Evolutionary conservation across 805 yeast species (phyloP).

Genomic region (Limtongozyma cylindracea): DNA sequence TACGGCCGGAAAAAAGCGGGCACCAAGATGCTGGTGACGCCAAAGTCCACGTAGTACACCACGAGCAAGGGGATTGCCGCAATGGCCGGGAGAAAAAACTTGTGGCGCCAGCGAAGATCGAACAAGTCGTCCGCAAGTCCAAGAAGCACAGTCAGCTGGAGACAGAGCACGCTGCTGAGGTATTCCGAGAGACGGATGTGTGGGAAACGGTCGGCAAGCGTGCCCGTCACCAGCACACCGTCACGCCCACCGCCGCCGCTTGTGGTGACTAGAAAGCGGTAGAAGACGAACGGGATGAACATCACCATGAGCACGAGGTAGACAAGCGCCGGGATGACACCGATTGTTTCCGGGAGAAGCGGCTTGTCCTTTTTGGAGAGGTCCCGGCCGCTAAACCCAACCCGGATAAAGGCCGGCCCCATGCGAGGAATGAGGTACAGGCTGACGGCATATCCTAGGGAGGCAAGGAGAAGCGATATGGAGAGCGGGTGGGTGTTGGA

Average conservation of each 20-base stretch:
- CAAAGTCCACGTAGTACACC: constrained; percentile 84
- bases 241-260: too few relatives aligned
- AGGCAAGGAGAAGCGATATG: constrained; percentile 40
- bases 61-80: constrained; percentile 80
- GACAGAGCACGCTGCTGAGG: constrained; percentile 59
- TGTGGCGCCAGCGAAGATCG: constrained; percentile 94
- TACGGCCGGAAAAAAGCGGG: constrained; percentile 35
- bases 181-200: constrained; percentile 68
- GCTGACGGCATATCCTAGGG: constrained; percentile 40
- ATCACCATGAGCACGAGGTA: constrained; percentile 62
- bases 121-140: constrained; percentile 90
- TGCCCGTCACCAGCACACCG: constrained; percentile 10
- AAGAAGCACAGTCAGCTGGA: constrained; percentile 60
- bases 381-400: constrained; percentile 76
- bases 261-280: constrained; percentile 46
- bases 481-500: constrained; percentile 22
- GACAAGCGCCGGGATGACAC: constrained; percentile 67
- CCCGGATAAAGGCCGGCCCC: constrained; percentile 36
- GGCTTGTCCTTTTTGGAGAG: constrained; percentile 40
- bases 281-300: constrained; percentile 73
- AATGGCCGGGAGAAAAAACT: constrained; percentile 83
- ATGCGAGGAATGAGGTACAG: constrained; percentile 39
- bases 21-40: constrained; percentile 66
- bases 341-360: constrained; percentile 68
- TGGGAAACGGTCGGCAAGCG: constrained; percentile 26